Base-by-base conservation (phyloP, 2,329 filamentous ascomycete species). In the Colletotrichum sp. region DNA sequence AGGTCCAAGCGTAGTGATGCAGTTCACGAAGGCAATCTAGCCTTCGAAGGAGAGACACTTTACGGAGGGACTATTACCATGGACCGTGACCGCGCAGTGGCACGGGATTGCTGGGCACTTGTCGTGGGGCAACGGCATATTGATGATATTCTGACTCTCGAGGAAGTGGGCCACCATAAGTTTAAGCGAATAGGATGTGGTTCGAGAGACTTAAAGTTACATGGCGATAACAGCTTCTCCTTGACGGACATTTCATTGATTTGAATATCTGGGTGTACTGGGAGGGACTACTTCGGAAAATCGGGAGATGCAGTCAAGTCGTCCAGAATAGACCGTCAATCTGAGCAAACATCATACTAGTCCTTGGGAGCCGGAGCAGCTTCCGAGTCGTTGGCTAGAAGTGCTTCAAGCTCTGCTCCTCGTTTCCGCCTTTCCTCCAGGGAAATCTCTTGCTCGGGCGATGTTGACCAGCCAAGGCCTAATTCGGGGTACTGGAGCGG, bases 401-500 rank as follows among this genome's bases (percentile, higher is more conserved):
- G 32, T 18, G 79, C 79, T 71, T 83, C 82, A 24, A 83, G 75
- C 75, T 80, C 70, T 2, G 81, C 81, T 10, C 82, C 82, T 16
- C 74, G 79, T 32, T 55, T 80, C 7, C 80, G 79, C 63, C 82
- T 79, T 60, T 83, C 81, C n/a, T 82, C 82, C 3, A 83, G 65
- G 4, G 82, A 81, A 3, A 81, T 21, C 39, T 83, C 82, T n/a
- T 80, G 68, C n/a, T 79, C 73, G 4, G 80, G 79, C 6, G 79
- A 74, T 3, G 79, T 76, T 7, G 81, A 82, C 81, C 81, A 83
- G 2, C 81, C 81, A 6, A 82, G 77, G 4, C 82, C 78, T 43
- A 84, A 65, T 48, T 83, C 80, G 1, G 82, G 82, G 63, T 84
- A 84, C 68, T 84, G 82, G 18, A 83, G 77, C 5, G 82, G 82